Conservation (phyloP, 1,139 yeast genomes). For the Blastobotrys buckinghamii region DNA sequence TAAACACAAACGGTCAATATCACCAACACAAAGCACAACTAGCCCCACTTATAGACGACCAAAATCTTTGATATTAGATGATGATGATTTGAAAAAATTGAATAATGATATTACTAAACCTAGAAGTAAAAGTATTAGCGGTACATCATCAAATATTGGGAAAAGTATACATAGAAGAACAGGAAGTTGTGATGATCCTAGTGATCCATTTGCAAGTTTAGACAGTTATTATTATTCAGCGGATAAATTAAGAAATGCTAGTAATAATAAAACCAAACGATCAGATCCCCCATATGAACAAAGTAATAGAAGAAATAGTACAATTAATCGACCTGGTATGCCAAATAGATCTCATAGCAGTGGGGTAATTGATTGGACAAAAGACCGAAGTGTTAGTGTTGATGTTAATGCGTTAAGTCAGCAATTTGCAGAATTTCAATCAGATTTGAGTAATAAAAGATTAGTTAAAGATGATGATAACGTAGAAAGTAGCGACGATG, state of each 20-base stretch:
- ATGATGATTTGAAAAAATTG: slow-evolving; percentile 13
- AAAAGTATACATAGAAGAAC: slow-evolving; percentile 12
- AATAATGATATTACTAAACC: slow-evolving; percentile 3
- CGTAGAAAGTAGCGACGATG: slow-evolving; percentile 16
- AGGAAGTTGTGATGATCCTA: slow-evolving; percentile 8
- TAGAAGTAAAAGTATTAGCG: neutral
- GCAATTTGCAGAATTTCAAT: neutral
- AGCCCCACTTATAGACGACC: slow-evolving; percentile 7
- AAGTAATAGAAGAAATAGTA: neutral
- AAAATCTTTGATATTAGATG: slow-evolving; percentile 18
- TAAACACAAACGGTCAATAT: too few species aligned
- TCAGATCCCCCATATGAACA: neutral
- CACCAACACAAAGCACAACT: neutral
- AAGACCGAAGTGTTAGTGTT: neutral
- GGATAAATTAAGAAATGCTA: slow-evolving; percentile 6
- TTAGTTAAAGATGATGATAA: slow-evolving; percentile 16
- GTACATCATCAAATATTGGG: neutral
- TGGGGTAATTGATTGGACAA: neutral
- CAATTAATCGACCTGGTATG: neutral
- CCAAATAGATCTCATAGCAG: neutral
- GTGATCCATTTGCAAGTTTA: slow-evolving; percentile 13
- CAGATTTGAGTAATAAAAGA: neutral
- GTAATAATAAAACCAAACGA: too few species aligned
- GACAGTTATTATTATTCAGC: slow-evolving; percentile 14
- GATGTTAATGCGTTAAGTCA: neutral